phyloP scores from a whole-genome alignment of 805 yeast genomes.

The Debaryomyces castellii region DNA sequence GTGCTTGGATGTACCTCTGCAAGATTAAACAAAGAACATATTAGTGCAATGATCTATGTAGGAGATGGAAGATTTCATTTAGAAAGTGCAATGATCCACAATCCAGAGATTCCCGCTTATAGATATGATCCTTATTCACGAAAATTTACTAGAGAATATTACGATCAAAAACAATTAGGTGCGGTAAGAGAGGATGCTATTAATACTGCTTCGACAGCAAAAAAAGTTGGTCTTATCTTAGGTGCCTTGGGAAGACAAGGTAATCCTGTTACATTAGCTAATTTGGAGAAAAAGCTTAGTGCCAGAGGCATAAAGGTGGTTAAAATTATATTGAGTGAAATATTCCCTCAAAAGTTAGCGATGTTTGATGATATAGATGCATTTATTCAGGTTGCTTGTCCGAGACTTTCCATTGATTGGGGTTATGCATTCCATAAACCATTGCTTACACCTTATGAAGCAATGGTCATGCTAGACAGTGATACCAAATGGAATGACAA shows the following conservation, averaged over 20 bases:
- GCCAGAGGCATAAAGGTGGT: conserved; percentile 66
- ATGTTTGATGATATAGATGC: conserved; percentile 93
- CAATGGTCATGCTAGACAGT: conserved; percentile 80
- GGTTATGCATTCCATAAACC: conserved; percentile 96
- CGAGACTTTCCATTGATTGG: conserved; percentile 95
- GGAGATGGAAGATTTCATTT: conserved; percentile 97
- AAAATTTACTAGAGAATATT: conserved; percentile 84
- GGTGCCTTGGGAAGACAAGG: conserved; percentile 98
- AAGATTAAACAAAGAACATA: conserved; percentile 59
- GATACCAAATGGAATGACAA: conserved; percentile 64
- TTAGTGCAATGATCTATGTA: conserved; percentile 81
- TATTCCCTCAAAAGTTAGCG: conserved; percentile 88
- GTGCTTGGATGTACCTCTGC: conserved; percentile 96
- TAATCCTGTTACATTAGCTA: conserved; percentile 69
- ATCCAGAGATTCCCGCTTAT: conserved; percentile 88
- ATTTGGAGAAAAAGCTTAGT: conserved; percentile 55
- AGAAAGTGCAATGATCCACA: conserved; percentile 96
- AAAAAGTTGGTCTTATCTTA: conserved; percentile 76
- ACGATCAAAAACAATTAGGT: conserved; percentile 83
- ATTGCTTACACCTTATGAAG: conserved; percentile 90
- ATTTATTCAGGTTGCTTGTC: conserved; percentile 97
- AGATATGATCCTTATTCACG: conserved; percentile 94
- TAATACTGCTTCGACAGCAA: conserved; percentile 53
- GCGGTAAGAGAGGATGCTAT: conserved; percentile 75
- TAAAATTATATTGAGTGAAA: conserved; percentile 84